Conservation (phyloP, 2,329 filamentous ascomycete species). For the Herpotrichia juniperi region DNA sequence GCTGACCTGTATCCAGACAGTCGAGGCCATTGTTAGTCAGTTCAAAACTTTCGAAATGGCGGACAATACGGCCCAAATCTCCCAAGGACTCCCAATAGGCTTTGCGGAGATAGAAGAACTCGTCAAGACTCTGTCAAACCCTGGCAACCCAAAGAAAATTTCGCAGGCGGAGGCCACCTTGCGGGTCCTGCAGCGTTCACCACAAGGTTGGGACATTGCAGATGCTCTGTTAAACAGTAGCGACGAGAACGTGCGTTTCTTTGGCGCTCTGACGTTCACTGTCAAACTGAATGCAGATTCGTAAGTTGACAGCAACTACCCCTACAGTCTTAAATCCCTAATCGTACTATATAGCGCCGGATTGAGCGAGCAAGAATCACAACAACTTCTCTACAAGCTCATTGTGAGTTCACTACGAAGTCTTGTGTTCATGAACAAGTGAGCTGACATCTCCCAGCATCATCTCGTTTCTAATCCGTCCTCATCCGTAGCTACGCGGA, state of each 20-base stretch:
- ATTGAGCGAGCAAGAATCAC: constrained; percentile 40
- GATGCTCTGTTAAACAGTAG: constrained; percentile 72
- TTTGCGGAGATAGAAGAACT: constrained; percentile 50
- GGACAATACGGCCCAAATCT: constrained; percentile 14
- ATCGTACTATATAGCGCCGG: constrained; percentile 24
- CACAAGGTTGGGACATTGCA: constrained; percentile 84
- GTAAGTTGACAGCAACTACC: constrained; percentile 51
- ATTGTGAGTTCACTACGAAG: constrained; percentile 26
- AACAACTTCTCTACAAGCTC: constrained; percentile 44
- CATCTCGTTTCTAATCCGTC: constrained; percentile 42
- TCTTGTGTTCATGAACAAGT: neutral
- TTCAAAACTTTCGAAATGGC: constrained; percentile 25
- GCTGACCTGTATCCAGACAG: constrained; percentile 7
- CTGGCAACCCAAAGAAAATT: constrained; percentile 53
- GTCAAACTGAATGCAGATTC: constrained; percentile 94
- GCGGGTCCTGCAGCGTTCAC: constrained; percentile 77
- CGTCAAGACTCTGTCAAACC: constrained; percentile 59
- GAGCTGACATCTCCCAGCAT: constrained; percentile 24
- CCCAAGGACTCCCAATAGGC: constrained; percentile 31
- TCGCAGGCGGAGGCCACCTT: constrained; percentile 72
- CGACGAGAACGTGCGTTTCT: constrained; percentile 83
- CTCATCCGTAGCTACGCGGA: constrained; percentile 69
- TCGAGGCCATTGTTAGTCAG: neutral
- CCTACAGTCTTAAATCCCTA: neutral
- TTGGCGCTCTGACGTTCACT: constrained; percentile 89